These are phyloP conservation scores for Kernera saxatilis DNA, from an alignment of 345 rosid genomes.

Conservation along the genomic window DNA sequence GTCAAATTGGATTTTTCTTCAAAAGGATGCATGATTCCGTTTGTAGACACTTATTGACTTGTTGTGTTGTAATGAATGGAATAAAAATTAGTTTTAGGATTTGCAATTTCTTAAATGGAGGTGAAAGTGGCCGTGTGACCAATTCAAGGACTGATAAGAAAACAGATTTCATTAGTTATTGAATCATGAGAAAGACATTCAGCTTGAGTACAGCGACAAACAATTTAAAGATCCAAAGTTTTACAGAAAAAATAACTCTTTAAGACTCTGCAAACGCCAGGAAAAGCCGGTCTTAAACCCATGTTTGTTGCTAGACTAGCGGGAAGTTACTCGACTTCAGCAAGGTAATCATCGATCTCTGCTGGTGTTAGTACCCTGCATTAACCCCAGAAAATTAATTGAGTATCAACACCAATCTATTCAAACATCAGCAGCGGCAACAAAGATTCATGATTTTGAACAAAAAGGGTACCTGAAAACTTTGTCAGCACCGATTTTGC, in stretches of 20 bases:
- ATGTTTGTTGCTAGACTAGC: slow-evolving; percentile 1
- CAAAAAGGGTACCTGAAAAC: slow-evolving; percentile 51
- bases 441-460: not conserved
- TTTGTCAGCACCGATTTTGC: slow-evolving; percentile 68
- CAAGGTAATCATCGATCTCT: slow-evolving; percentile 59
- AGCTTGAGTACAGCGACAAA: slow-evolving; percentile 16
- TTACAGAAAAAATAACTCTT: not conserved
- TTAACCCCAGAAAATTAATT: not conserved
- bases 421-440: not conserved
- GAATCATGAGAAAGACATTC: not conserved
- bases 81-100: not conserved
- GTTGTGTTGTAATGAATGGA: not conserved
- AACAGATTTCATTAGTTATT: slow-evolving; percentile 1
- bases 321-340: slow-evolving; percentile 43
- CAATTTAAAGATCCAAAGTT: slow-evolving; percentile 8
- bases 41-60: not conserved
- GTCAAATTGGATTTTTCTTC: not conserved
- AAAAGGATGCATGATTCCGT: not conserved
- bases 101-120: not conserved
- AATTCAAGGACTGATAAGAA: not conserved
- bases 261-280: not conserved
- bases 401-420: not conserved
- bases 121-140: not conserved
- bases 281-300: not conserved
- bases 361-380: slow-evolving; percentile 75